phyloP scores from a whole-genome alignment of 768 basidiomycete species.

The Gyrodon lividus region DNA sequence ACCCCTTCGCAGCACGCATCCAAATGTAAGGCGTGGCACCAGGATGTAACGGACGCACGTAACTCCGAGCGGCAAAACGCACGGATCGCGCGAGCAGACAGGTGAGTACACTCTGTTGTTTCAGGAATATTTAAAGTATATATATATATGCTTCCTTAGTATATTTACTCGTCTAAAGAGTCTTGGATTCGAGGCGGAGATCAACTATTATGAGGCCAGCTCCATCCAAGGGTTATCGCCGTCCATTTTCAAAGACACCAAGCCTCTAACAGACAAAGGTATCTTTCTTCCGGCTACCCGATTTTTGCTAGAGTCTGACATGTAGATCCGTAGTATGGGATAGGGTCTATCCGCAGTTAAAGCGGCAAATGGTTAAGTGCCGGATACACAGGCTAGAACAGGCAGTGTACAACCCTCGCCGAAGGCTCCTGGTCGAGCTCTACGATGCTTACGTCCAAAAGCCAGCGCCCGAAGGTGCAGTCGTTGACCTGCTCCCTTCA shows the following conservation, averaged over 20 bases:
- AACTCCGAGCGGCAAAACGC: background rate
- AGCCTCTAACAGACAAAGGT: slow-evolving; percentile 14
- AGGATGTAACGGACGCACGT: background rate
- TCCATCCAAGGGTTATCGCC: background rate
- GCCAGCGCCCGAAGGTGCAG: too few species aligned
- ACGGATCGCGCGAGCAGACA: background rate
- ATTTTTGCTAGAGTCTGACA: background rate
- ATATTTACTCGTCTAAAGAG: slow-evolving; percentile 6
- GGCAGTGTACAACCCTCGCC: slow-evolving; percentile 5
- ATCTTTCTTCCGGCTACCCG: background rate
- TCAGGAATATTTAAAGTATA: too few species aligned
- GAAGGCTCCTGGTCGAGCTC: slow-evolving; percentile 2
- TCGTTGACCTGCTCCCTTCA: background rate
- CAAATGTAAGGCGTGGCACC: background rate
- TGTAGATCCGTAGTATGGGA: slow-evolving; percentile 8
- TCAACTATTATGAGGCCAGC: background rate
- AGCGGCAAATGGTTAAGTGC: background rate
- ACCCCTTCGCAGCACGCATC: background rate
- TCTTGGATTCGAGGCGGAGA: slow-evolving; percentile 7
- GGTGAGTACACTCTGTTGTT: background rate
- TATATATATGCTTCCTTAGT: background rate
- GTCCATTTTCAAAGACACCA: slow-evolving; percentile 5
- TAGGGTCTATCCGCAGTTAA: slow-evolving; percentile 1
- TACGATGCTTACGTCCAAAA: too few species aligned
- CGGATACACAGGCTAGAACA: background rate